Base-by-base conservation (phyloP, 148 eudicot species). In the Amaranthus palmeri region DNA sequence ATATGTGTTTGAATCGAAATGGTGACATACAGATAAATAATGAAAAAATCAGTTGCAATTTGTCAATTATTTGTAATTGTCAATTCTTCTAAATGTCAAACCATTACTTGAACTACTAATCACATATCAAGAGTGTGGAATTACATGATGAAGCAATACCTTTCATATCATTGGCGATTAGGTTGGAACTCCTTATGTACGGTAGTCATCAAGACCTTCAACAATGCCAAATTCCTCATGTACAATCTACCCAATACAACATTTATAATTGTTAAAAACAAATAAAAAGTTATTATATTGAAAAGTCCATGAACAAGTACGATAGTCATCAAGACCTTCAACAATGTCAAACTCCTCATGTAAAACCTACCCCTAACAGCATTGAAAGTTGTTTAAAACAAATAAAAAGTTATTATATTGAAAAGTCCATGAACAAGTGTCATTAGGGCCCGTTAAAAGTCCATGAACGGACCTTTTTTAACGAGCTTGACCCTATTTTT, bases 191-290 rank as follows among this genome's bases (percentile, higher is more conserved):
- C 36, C 36, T 25, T 25, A 76, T 93, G 98, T 51, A 93, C 98
- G 56, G 98, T 91, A 25, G 98, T 93, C 96, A 91, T 91, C 69
- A 91, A 77, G 36, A 59, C 91, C 96, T 79, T 91, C 96, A 18
- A 86, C 68, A 76, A 91, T 91, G 72, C 96, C 96, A 52, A 91
- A 91, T 81, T 91, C 92, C 81, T 88, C 93, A 47, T 91, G 97
- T 69, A 93, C 92, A 79, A 91, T 97, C 98, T 93, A 85, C 64
- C 72, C 25, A 67, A 69, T 43, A 50, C 52, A 69, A 7, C 60
- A 64, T 8, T 25, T 57, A 17, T 8, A 45, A 10, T n/a, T 25
- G 36, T 25, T 25, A 25, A 43, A 64, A 68, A 36, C 13, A 41
- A 61, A 52, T 51, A 54, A 36, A 52, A 18, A 67, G 55, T 47